Conservation (phyloP, 345 rosid genomes). For the Dimocarpus longan region DNA sequence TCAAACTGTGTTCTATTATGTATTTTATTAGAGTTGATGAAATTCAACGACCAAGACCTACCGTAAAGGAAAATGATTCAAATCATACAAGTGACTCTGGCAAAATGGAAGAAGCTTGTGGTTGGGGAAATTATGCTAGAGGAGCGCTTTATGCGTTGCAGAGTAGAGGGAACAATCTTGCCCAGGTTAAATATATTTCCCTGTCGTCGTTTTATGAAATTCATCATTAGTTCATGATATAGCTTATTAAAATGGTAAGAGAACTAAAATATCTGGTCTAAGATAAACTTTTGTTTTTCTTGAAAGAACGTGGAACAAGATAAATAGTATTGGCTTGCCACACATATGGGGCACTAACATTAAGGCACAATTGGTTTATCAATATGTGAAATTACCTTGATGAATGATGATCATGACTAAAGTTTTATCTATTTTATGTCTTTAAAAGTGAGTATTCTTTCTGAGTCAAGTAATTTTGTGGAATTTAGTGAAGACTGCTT, state of each 20-base stretch:
- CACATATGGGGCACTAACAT: background rate
- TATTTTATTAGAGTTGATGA: slow-evolving; percentile 61
- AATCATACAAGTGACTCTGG: slow-evolving; percentile 34
- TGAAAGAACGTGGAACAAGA: background rate
- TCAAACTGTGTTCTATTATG: slow-evolving; percentile 9
- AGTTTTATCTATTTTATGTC: background rate
- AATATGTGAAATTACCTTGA: background rate
- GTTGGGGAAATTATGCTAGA: slow-evolving; percentile 90
- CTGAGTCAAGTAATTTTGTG: background rate
- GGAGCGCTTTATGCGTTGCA: slow-evolving; percentile 85
- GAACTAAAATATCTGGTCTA: slow-evolving; percentile 12
- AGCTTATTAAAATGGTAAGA: background rate
- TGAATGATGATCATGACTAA: background rate
- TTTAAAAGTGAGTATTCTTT: background rate
- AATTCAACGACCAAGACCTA: slow-evolving; percentile 49
- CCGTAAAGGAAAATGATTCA: slow-evolving; percentile 33
- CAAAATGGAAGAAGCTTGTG: slow-evolving; percentile 41
- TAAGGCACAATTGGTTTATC: background rate
- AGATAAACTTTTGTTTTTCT: slow-evolving; percentile 10
- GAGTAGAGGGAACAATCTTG: slow-evolving; percentile 55
- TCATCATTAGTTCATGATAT: background rate
- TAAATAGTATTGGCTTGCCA: background rate
- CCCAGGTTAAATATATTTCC: slow-evolving; percentile 51
- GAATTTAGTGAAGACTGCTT: background rate
- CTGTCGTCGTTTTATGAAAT: background rate